phyloP scores from a whole-genome alignment of 257 asterid species.

The Galeopsis tetrahit region DNA sequence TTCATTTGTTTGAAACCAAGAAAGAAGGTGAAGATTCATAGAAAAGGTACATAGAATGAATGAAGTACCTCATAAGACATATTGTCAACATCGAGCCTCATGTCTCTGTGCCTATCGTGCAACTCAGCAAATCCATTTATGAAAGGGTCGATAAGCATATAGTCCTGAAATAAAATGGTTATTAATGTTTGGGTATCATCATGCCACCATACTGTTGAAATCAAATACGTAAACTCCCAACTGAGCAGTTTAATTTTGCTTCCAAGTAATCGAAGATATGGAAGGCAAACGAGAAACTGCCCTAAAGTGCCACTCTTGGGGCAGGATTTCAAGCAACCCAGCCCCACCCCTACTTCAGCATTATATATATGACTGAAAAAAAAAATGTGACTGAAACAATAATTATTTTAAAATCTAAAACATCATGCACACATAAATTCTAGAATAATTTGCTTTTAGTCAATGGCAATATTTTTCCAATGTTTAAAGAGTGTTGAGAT shows the following conservation, averaged over 20 bases:
- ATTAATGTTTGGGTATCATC: background rate
- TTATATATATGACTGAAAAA: background rate
- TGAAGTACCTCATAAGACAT: slow-evolving; percentile 89
- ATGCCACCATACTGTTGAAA: background rate
- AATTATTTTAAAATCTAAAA: background rate
- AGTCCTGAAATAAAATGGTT: slow-evolving; percentile 52
- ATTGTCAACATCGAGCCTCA: slow-evolving; percentile 94
- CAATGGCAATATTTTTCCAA: background rate
- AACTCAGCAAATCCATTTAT: slow-evolving; percentile 55
- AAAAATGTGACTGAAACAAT: background rate
- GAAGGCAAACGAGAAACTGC: background rate
- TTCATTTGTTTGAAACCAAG: background rate
- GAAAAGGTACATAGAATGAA: slow-evolving; percentile 1
- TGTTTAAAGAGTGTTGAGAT: background rate
- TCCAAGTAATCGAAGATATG: background rate
- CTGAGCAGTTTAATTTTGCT: background rate
- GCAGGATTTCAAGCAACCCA: background rate
- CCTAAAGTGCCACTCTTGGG: background rate
- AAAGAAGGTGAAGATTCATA: slow-evolving; percentile 6
- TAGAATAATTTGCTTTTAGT: background rate
- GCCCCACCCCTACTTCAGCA: background rate
- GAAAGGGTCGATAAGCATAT: slow-evolving; percentile 67
- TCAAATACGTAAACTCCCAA: background rate
- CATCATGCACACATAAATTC: background rate
- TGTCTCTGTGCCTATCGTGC: slow-evolving; percentile 83